Conservation (phyloP, 2,329 filamentous ascomycete genomes). For the Scortechinia acanthostroma region DNA sequence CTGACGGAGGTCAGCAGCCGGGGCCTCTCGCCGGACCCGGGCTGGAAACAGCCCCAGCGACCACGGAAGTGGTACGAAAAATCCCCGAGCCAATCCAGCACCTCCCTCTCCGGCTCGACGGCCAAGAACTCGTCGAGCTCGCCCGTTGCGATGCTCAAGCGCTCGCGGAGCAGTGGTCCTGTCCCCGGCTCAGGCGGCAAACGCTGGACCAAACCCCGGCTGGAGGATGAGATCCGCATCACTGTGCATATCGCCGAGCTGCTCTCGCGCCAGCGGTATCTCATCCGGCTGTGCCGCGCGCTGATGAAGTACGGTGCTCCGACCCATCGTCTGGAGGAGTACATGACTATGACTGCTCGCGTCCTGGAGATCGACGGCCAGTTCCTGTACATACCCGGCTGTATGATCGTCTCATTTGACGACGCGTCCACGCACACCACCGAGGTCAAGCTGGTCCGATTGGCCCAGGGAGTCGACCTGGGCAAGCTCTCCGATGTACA, state of each 20-base stretch:
- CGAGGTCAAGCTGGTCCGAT: slow-evolving; percentile 71
- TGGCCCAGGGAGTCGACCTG: slow-evolving; percentile 64
- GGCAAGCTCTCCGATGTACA: slow-evolving; percentile 70
- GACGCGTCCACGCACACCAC: slow-evolving; percentile 68
- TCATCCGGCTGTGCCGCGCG: slow-evolving; percentile 76
- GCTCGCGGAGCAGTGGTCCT: slow-evolving; percentile 12
- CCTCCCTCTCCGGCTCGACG: slow-evolving; percentile 18
- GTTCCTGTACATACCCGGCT: slow-evolving; percentile 82
- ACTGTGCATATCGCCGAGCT: slow-evolving; percentile 59
- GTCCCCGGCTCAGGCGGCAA: slow-evolving; percentile 10
- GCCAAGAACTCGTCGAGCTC: slow-evolving; percentile 8
- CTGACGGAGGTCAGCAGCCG: slow-evolving; percentile 17
- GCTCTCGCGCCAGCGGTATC: slow-evolving; percentile 73
- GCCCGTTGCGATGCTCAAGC: slow-evolving; percentile 12
- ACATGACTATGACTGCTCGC: slow-evolving; percentile 83
- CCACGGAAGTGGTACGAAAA: slow-evolving; percentile 29
- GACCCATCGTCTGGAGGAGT: slow-evolving; percentile 84
- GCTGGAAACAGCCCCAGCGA: slow-evolving; percentile 16
- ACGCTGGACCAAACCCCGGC: slow-evolving; percentile 10
- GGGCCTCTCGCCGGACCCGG: slow-evolving; percentile 18
- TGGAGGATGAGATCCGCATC: slow-evolving; percentile 30
- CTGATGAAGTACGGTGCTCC: slow-evolving; percentile 87
- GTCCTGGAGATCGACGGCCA: slow-evolving; percentile 83
- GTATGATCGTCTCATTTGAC: slow-evolving; percentile 91
- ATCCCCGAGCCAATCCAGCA: slow-evolving; percentile 19